Evolutionary conservation across 2,329 filamentous ascomycete genomes (phyloP).

Genomic region (Sporothrix globosa): DNA sequence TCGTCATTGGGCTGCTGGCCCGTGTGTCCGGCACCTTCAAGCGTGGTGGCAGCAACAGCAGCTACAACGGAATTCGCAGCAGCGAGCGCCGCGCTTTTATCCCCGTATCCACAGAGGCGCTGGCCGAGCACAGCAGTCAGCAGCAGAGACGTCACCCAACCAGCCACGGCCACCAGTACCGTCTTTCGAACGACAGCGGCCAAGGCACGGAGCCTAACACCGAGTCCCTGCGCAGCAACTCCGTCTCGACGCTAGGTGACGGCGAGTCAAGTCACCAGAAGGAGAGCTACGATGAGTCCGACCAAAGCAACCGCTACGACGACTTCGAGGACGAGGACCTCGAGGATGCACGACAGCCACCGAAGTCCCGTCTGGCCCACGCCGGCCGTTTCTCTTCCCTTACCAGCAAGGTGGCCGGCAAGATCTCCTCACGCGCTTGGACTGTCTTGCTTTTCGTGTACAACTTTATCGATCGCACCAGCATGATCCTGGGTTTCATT

Average conservation of each 20-base stretch:
- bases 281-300: slow-evolving; percentile 56
- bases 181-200: slow-evolving; percentile 71
- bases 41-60: background rate
- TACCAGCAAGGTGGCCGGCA: slow-evolving; percentile 55
- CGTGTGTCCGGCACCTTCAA: slow-evolving; percentile 57
- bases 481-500: slow-evolving; percentile 77
- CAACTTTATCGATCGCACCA: slow-evolving; percentile 71
- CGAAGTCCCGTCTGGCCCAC: slow-evolving; percentile 46
- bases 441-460: slow-evolving; percentile 63
- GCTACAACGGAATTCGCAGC: slow-evolving; percentile 28
- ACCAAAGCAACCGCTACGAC: slow-evolving; percentile 49
- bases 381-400: slow-evolving; percentile 55
- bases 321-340: slow-evolving; percentile 47
- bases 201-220: slow-evolving; percentile 74
- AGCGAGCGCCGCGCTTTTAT: slow-evolving; percentile 63
- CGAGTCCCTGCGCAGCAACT: slow-evolving; percentile 67
- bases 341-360: slow-evolving; percentile 46
- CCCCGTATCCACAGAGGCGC: slow-evolving; percentile 61
- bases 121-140: slow-evolving; percentile 53
- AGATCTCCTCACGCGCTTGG: slow-evolving; percentile 61
- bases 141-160: slow-evolving; percentile 40
- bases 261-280: slow-evolving; percentile 50
- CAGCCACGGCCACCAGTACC: slow-evolving; percentile 41
- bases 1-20: slow-evolving; percentile 67
- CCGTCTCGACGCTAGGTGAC: slow-evolving; percentile 60